phyloP scores from a whole-genome alignment of 2,329 filamentous ascomycete species.

The Ceratocystis huliohia region DNA sequence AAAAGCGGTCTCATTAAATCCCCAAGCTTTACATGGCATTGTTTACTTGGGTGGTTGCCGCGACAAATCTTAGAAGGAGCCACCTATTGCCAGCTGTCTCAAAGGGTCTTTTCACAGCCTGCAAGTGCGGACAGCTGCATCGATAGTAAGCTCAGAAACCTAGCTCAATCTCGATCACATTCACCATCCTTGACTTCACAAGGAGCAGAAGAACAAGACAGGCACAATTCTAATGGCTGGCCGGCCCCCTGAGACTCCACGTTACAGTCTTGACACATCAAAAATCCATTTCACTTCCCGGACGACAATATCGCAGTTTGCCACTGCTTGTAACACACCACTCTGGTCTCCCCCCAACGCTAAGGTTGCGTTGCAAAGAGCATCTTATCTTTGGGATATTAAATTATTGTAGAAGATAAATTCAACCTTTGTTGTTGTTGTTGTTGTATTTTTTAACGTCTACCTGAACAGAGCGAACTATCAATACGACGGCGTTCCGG shows the following conservation, averaged over 20 bases:
- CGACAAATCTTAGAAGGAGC: slow-evolving; percentile 9
- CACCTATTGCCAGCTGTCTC: background rate
- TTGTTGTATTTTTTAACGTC: too few species aligned
- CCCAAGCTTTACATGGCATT: slow-evolving; percentile 1
- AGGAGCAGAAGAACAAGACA: background rate
- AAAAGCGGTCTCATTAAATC: background rate
- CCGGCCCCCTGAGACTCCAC: background rate
- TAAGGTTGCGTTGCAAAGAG: too few species aligned
- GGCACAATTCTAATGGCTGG: background rate
- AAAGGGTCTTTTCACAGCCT: background rate
- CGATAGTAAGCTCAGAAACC: background rate
- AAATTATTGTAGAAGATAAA: too few species aligned
- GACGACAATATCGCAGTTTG: background rate
- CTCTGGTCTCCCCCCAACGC: too few species aligned
- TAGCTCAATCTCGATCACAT: background rate
- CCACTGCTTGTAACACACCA: background rate
- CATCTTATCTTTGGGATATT: too few species aligned
- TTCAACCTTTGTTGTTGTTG: too few species aligned
- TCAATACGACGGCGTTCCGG: too few species aligned
- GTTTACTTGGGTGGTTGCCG: slow-evolving; percentile 5
- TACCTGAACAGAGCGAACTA: too few species aligned
- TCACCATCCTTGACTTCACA: background rate
- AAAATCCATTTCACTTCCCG: background rate
- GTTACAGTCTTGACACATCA: background rate
- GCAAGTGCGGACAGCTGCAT: background rate